These are phyloP conservation scores for Lactarius akahatsu DNA, from an alignment of 768 basidiomycete genomes.

Conservation along the genomic window DNA sequence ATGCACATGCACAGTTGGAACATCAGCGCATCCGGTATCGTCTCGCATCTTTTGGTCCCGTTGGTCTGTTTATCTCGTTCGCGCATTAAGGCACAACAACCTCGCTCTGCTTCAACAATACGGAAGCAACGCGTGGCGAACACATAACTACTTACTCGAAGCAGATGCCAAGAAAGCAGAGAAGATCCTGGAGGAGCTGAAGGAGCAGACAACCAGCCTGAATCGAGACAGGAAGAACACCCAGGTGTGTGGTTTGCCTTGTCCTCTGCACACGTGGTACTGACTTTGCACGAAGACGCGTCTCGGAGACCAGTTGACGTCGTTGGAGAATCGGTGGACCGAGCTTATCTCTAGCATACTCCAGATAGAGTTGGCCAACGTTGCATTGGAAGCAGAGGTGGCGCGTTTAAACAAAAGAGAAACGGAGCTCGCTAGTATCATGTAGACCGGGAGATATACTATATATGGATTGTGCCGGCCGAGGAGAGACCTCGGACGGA, in stretches of 20 bases:
- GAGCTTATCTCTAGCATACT: constrained; percentile 86
- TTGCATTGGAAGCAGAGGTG: constrained; percentile 82
- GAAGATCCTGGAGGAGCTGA: constrained; percentile 70
- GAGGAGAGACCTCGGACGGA: background rate
- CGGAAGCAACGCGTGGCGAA: constrained; percentile 87
- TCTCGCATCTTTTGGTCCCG: background rate
- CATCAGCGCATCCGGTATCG: constrained; percentile 77
- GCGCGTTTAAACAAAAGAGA: constrained; percentile 57
- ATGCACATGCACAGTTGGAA: constrained; percentile 80
- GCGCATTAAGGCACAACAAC: constrained; percentile 67
- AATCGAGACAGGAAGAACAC: constrained; percentile 87
- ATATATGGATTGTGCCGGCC: constrained; percentile 23
- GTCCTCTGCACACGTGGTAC: background rate
- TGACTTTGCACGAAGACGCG: constrained; percentile 52
- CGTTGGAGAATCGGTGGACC: constrained; percentile 88
- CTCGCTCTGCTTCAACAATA: constrained; percentile 79
- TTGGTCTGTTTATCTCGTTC: constrained; percentile 8
- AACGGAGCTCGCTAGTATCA: constrained; percentile 53
- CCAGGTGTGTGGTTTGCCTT: constrained; percentile 51
- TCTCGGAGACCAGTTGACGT: constrained; percentile 73
- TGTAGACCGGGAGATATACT: constrained; percentile 15
- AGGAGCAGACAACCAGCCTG: constrained; percentile 75
- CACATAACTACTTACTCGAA: constrained; percentile 88
- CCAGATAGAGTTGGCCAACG: constrained; percentile 95
- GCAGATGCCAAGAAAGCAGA: constrained; percentile 71